Evolutionary conservation across 2,329 filamentous ascomycete species (phyloP), one percentile per base, ranked within the genome.

Genomic region (Didymella pinodella): DNA sequence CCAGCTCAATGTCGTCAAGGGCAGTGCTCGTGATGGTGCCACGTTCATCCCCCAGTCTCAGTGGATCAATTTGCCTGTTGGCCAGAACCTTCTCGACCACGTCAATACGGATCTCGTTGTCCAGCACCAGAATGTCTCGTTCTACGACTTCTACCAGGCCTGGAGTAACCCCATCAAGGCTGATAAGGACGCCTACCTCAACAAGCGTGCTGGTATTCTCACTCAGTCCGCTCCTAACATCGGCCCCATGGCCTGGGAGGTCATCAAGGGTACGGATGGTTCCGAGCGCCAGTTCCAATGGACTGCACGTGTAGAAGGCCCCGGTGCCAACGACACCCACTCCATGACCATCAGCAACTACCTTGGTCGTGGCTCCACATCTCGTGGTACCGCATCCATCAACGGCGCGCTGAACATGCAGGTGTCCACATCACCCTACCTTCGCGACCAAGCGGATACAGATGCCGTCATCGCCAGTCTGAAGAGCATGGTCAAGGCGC

Each of bases 171-270:
- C 79, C 3, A 78, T 78, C 46, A 53, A 69, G 10, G 66, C 71
- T 32, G 80, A 83, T 65, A 76, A 75, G 63, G 65, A 75, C 18
- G 51, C 67, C 3, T 81, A 82, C 65, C 73, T 81, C 25, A 78
- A 77, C 56, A 73, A 77, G 56, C 82, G 85, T 54, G 82, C 81
- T 28, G 87, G 87, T 26, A 86, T 89, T 43, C 80, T 90, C 14
- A 82, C 87, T 1, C 86, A 88, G 71, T 86, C 87, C 26, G 86
- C 86, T 1, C 86, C 88, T 25, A 88, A 89, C 73, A 88, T 90
- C 54, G 86, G 86, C 0, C 83, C 86, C 25, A 80, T 88, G 75
- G 85, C 83, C 72, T 88, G 83, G 81, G 86, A 88, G 62, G 82
- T 86, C 61, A 83, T 88, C 68, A 73, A 74, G 56, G 80, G 80